Percentiles rank a stretch among this genome's conserved stretches.
Conservation (phyloP, 371 early-diverging fungal genomes). For the Zancudomyces culisetae region DNA sequence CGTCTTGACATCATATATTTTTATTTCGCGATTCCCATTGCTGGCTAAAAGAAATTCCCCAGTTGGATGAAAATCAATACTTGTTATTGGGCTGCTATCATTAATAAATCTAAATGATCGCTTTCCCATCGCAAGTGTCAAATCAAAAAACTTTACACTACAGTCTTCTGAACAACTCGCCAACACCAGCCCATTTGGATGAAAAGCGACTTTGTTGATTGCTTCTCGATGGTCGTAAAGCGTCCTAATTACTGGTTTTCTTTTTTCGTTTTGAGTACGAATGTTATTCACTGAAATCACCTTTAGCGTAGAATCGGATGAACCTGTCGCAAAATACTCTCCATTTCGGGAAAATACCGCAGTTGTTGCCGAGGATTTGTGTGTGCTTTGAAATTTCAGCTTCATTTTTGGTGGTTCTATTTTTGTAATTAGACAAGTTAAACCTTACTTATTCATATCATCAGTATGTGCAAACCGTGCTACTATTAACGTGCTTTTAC, state of each 20-base stretch:
- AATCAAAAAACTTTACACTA: slow-evolving; percentile 71
- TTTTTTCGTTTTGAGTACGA: slow-evolving; percentile 36
- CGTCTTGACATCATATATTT: slow-evolving; percentile 63
- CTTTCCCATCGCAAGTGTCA: slow-evolving; percentile 57
- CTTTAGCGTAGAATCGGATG: slow-evolving; percentile 71
- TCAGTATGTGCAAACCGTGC: too few relatives aligned
- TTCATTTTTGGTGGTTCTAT: slow-evolving; percentile 9
- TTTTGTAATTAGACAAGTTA: too few relatives aligned
- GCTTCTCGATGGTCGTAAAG: slow-evolving; percentile 63
- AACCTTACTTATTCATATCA: too few relatives aligned
- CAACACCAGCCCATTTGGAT: slow-evolving; percentile 76
- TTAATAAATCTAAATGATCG: slow-evolving; percentile 62
- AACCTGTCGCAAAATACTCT: slow-evolving; percentile 73
- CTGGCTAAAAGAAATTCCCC: slow-evolving; percentile 56
- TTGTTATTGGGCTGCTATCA: slow-evolving; percentile 49
- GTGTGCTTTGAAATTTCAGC: slow-evolving; percentile 20
- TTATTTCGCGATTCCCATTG: slow-evolving; percentile 51
- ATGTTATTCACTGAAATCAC: slow-evolving; percentile 61
- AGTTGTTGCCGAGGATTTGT: slow-evolving; percentile 21
- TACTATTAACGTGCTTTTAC: too few relatives aligned
- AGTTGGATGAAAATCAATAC: slow-evolving; percentile 67
- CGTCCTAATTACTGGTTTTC: slow-evolving; percentile 62
- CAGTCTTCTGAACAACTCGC: slow-evolving; percentile 75
- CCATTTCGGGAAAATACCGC: slow-evolving; percentile 27
- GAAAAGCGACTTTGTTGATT: slow-evolving; percentile 74